phyloP scores from a whole-genome alignment of 1,284 basidiomycete species.

The Apiotrichum sp. region DNA sequence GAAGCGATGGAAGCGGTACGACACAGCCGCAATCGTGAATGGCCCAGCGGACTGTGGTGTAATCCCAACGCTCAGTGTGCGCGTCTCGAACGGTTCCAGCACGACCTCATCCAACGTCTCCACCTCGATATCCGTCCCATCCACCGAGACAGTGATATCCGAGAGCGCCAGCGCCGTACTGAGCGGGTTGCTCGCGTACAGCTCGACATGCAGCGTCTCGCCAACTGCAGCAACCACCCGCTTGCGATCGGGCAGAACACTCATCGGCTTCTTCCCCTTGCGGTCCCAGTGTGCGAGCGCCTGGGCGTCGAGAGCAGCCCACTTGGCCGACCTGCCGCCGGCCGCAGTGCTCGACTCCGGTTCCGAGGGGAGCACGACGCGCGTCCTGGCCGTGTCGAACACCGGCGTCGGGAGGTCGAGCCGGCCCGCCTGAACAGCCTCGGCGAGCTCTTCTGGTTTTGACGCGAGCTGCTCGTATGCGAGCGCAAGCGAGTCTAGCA shows the following conservation, averaged over 20 bases:
- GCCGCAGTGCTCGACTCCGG: conserved; percentile 14
- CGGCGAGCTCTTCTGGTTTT: conserved; percentile 29
- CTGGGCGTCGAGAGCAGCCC: conserved; percentile 29
- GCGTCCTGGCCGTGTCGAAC: conserved; percentile 32
- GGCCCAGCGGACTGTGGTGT: conserved; percentile 20
- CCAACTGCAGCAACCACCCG: conserved; percentile 29
- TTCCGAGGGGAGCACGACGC: conserved; percentile 23
- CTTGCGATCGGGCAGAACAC: conserved; percentile 24
- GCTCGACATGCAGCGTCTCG: conserved; percentile 41
- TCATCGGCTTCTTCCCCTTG: conserved; percentile 39
- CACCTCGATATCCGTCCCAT: conserved; percentile 12
- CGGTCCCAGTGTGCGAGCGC: conserved; percentile 33
- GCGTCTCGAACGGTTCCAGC: conserved; percentile 43
- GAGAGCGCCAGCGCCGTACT: conserved; percentile 36
- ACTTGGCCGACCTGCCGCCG: conserved; percentile 7
- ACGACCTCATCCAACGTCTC: conserved; percentile 30
- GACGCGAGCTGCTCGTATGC: conserved; percentile 47
- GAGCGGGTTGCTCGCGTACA: conserved; percentile 48
- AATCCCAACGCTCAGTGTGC: conserved; percentile 34
- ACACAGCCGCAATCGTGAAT: conserved; percentile 27
- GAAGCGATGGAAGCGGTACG: conserved; percentile 47
- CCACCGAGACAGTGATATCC: conserved; percentile 22
- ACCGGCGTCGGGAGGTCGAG: conserved; percentile 36
- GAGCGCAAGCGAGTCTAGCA: conserved; percentile 49
- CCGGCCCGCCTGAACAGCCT: conserved; percentile 18